Base-by-base conservation (phyloP, 495 filamentous ascomycete species). In the Aspergillus hancockii region DNA sequence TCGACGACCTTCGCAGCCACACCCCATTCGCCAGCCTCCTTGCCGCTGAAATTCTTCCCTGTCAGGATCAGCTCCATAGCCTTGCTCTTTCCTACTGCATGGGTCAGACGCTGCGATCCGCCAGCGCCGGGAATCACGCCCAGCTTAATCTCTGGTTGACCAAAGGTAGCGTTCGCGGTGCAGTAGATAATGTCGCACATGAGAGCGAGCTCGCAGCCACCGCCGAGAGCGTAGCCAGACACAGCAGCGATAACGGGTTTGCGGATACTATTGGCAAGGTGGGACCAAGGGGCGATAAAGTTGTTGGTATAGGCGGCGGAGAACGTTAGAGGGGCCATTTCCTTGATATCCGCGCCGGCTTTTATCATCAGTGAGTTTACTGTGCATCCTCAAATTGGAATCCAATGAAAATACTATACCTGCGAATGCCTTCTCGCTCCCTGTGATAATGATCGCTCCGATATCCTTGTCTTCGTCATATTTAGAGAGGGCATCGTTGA, bases 291-390 rank as follows among this genome's bases (percentile, higher is more conserved):
- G 68, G 94, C 90, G 76, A 98, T 97, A 77, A 98, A 98, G 72
- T 93, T 90, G 59, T 71, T 82, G 21, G 81, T 87, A 81, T 94
- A 97, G 49, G 94, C 94, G 54, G 84, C 69, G 52, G 86, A 82
- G 79, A 98, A 98, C 65, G 85, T 92, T 4, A 96, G 83, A 52
- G 90, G 84, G 40, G 89, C 86, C 94, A 98, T 98, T 79, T 98
- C 94, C 75, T 97, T 97, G 76, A 98, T 98, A 76, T 98, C 94
- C 58, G 94, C 94, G 56, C 94, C 94, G 59, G 94, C 94, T 81
- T 53, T 55, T 32, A 19, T 40, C 19, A 18, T 51, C 52, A 21
- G 16, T 28, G 31, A 58, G 57, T 25, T 53, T 47, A 5, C 36
- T 40, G 30, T 21, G 34, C 4, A 21, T n/a, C 19, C 18, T 30